These are phyloP conservation scores for Eucommia ulmoides DNA, from an alignment of 257 asterid genomes.

Conservation along the genomic window DNA sequence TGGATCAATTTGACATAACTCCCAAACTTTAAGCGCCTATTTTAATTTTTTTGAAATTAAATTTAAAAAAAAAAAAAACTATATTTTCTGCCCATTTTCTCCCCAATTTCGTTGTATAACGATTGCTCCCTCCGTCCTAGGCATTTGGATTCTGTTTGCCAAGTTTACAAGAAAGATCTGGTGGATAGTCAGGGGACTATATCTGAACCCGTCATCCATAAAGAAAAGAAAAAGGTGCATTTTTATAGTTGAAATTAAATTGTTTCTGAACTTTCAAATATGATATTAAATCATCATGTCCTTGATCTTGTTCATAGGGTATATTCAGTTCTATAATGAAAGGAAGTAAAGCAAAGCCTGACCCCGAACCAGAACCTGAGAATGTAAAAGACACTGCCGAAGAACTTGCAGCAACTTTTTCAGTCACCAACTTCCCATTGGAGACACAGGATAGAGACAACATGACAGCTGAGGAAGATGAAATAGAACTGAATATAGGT, in stretches of 20 bases:
- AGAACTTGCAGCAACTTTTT: slow-evolving; percentile 45
- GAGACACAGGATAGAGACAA: slow-evolving; percentile 37
- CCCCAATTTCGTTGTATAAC: slow-evolving; percentile 2
- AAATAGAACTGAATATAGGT: slow-evolving; percentile 67
- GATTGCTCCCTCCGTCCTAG: slow-evolving; percentile 21
- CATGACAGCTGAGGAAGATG: slow-evolving; percentile 23
- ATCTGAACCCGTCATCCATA: slow-evolving; percentile 26
- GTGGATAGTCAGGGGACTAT: slow-evolving; percentile 30
- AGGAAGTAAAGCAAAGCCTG: slow-evolving; percentile 38
- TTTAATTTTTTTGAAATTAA: too few relatives aligned
- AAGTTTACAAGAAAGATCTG: slow-evolving; percentile 40
- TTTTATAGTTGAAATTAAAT: too few relatives aligned
- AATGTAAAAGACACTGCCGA: slow-evolving; percentile 39
- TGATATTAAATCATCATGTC: too few relatives aligned
- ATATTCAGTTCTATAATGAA: slow-evolving; percentile 59
- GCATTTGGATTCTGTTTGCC: slow-evolving; percentile 42
- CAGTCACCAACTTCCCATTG: slow-evolving; percentile 42
- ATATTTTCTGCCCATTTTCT: too few relatives aligned
- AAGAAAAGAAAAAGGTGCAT: slow-evolving; percentile 82
- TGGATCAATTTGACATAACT: too few relatives aligned
- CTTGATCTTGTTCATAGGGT: too few relatives aligned
- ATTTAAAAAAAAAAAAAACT: too few relatives aligned
- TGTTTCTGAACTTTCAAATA: too few relatives aligned
- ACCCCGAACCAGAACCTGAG: slow-evolving; percentile 31
- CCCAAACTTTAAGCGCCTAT: too few relatives aligned